These are phyloP conservation scores for Persicaria maculosa DNA, from an alignment of 148 eudicot species.

Conservation along the genomic window DNA sequence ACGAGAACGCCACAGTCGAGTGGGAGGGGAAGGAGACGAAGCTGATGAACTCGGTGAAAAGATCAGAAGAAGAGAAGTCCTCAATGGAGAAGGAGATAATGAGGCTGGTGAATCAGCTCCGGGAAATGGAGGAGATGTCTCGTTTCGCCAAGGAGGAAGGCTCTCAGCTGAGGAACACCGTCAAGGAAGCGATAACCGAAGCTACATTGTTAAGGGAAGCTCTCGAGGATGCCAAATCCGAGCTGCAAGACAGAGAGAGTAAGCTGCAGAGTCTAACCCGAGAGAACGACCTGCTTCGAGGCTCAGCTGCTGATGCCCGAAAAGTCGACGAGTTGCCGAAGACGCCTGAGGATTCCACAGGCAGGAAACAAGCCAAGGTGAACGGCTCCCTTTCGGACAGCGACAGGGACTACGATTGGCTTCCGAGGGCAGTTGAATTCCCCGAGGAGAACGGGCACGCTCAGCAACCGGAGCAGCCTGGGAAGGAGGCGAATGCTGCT, in stretches of 20 bases:
- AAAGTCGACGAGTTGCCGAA: slow-evolving; percentile 58
- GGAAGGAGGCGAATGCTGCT: slow-evolving; percentile 10
- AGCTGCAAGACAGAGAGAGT: slow-evolving; percentile 57
- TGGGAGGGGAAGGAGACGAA: slow-evolving; percentile 51
- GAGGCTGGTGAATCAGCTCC: slow-evolving; percentile 50
- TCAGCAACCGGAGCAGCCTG: slow-evolving; percentile 20
- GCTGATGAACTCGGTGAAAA: slow-evolving; percentile 39
- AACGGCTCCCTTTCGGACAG: slow-evolving; percentile 66
- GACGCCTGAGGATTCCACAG: slow-evolving; percentile 51
- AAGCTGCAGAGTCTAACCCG: slow-evolving; percentile 44
- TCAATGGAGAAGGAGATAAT: slow-evolving; percentile 68
- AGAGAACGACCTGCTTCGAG: slow-evolving; percentile 57
- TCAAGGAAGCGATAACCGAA: slow-evolving; percentile 54
- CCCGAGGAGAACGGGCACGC: slow-evolving; percentile 76
- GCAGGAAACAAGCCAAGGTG: slow-evolving; percentile 36
- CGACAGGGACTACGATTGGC: slow-evolving; percentile 76
- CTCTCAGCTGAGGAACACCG: slow-evolving; percentile 31
- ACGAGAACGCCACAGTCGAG: slow-evolving; percentile 11
- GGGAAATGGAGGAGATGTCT: slow-evolving; percentile 58
- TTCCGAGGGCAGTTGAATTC: slow-evolving; percentile 73
- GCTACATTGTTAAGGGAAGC: slow-evolving; percentile 59
- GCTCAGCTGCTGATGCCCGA: slow-evolving; percentile 32
- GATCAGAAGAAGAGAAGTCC: slow-evolving; percentile 56
- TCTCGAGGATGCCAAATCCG: slow-evolving; percentile 63
- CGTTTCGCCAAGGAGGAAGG: slow-evolving; percentile 46